Base-by-base conservation (phyloP, 2,329 filamentous ascomycete genomes). In the Penicillium sp. region DNA sequence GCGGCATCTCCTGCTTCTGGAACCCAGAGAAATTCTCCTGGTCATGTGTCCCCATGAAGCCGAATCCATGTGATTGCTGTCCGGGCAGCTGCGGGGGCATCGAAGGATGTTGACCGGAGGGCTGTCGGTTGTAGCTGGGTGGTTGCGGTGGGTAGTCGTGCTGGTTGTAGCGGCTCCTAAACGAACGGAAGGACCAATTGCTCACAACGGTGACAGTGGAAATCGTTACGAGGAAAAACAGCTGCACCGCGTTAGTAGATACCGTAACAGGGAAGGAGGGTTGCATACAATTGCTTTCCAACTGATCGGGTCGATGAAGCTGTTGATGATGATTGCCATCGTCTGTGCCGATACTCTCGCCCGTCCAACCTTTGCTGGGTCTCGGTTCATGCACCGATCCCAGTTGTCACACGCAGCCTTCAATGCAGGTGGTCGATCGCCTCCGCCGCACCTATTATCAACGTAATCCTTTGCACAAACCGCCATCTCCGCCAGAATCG, bases 271-370 rank as follows among this genome's bases (percentile, higher is more conserved):
- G 47, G 11, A 17, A 47, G n/a, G 38, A 15, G 0, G 47, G 3
- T 13, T 29, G 76, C 80, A 65, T 82, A 88, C 86, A 83, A 91
- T 89, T 11, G 88, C 86, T 77, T 97, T 97, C 77, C 92, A 90
- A 66, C 90, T 92, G 76, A 98, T 93, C 6, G 91, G 89, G 70
- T 96, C 92, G 5, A 96, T 89, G 75, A 98, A 97, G 71, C 90
- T 90, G 75, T 98, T 97, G 77, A 98, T 90, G 46, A 99, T 96
- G 72, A 92, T 88, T 0, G 94, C 94, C 73, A 97, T 91, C 29
- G 93, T 95, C 72, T 91, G 90, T 5, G 92, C 93, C 19, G 90
- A 92, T 45, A 97, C 88, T 70, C 89, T 90, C 47, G 94, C 90
- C 44, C 90, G 85, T 67, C 91, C 93, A 60, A 97, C 88, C 60